Evolutionary conservation across 768 basidiomycete species (phyloP), one percentile per base, ranked within the genome.

Genomic region (Podaxis carcinomalis): DNA sequence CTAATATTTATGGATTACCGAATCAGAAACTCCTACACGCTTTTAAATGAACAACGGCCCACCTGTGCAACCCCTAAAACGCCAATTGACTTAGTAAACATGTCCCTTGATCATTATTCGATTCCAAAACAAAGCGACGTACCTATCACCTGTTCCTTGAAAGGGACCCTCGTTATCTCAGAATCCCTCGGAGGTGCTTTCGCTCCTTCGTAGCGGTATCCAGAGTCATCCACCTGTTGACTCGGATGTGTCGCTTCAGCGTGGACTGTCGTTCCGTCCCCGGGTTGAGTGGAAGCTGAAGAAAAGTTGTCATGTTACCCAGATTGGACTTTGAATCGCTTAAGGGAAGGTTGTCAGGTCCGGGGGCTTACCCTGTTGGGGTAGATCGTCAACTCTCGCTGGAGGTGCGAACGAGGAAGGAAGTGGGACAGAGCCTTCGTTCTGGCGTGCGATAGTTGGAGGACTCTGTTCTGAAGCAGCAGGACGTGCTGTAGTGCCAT

Each of bases 91-190:
- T 49, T 9, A 49, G 47, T 13, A 23, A 5, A 27, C 47, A 25
- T 9, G 25, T 9, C 47, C 14, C 19, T 19, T 46, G 16, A 35
- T 27, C 51, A 10, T 27, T 50, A 49, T 13, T 19, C n/a, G 14
- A 7, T 49, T 35, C 28, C 50, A 21, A 47, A 13, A 32, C 1
- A 25, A 44, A 10, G 32, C 3, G 1, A 64, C 77, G 25, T 62
- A 83, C 85, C 85, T 50, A 85, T 78, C 6, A 85, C 81, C 60
- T 75, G 78, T 50, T 87, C 84, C 68, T 84, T 86, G 74, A 86
- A 87, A 13, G 84, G 76, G 32, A 80, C 76, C 55, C 75, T 71
- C 35, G 58, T 70, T 53, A 61, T 65, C 23, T n/a, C 54, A 59
- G 44, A 32, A 32, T 54, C 28, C 44, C 35, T 19, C 54, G 62